Base-by-base conservation (phyloP, 2,329 filamentous ascomycete species). In the Aspergillus sp. region DNA sequence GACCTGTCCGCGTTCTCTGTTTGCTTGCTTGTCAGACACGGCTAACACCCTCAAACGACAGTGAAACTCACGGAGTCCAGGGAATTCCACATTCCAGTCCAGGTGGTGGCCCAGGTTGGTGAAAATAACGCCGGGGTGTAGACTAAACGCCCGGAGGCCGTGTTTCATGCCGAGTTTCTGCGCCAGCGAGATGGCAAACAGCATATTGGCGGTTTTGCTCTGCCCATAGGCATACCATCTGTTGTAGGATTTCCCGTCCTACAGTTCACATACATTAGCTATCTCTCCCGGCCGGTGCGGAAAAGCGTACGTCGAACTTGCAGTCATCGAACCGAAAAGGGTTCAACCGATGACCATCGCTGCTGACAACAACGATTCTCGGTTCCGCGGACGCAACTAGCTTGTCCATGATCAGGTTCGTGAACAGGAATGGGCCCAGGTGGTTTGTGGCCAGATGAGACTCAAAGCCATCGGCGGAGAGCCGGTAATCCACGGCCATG, bases 171-270 rank as follows among this genome's bases (percentile, higher is more conserved):
- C 40, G 6, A 53, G 33, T 15, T 48, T 46, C 16, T 33, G 29
- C 17, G 58, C 61, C 16, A 67, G 49, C 1, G 50, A 57, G 2
- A 63, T 41, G 2, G 61, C 52, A 40, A 63, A 63, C 22, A 70
- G 43, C 29, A 69, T 58, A 33, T 66, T 66, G 13, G 64, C 66
- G 3, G 61, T 63, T 51, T 71, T 71, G 26, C 51, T 49, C 34
- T 68, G 63, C 4, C 59, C 63, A 44, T 70, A 69, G 3, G 56
- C 56, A 6, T 43, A 41, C 45, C 60, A 63, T 16, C 44, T 49
- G 24, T 54, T 37, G 29, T 57, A 55, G 0, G 37, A 45, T n/a
- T 47, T 41, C 5, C 49, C 49, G 5, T 41, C 36, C 50, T 53
- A 24, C 7, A 24, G 5, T 31, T 27, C 15, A 8, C 20, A 29